A percentile compares a stretch with the other conserved stretches of the same genome.
Evolutionary conservation across 2,329 filamentous ascomycete species (phyloP).

Genomic region (Alternaria triticina): DNA sequence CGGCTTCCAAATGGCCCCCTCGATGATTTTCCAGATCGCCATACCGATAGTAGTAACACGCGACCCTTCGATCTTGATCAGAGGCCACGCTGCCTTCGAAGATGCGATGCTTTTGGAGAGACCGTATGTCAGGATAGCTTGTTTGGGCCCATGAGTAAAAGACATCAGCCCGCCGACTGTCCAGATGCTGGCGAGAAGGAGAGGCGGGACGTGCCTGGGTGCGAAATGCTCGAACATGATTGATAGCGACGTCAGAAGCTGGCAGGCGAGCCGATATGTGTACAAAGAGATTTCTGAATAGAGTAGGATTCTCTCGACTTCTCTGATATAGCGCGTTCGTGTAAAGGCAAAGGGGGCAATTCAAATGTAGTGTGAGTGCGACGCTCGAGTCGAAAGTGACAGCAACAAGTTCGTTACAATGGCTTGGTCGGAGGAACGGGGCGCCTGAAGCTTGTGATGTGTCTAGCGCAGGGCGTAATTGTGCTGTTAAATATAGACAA

Average conservation of each 20-base stretch:
- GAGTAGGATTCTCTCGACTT: background rate
- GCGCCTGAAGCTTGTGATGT: background rate
- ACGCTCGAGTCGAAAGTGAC: background rate
- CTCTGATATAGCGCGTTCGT: background rate
- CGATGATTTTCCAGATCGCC: constrained; percentile 19
- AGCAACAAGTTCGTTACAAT: background rate
- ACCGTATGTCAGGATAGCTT: background rate
- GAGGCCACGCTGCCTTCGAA: background rate
- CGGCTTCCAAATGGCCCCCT: constrained; percentile 23
- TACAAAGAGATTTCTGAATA: background rate
- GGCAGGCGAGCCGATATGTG: background rate
- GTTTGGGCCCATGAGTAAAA: constrained; percentile 7
- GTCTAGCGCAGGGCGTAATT: background rate
- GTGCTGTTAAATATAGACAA: background rate
- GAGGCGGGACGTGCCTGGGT: constrained; percentile 21
- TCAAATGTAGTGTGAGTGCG: background rate
- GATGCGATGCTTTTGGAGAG: background rate
- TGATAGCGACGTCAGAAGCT: background rate
- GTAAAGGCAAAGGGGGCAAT: background rate
- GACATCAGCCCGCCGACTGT: constrained; percentile 22
- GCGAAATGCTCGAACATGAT: background rate
- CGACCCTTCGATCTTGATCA: background rate
- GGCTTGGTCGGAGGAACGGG: background rate
- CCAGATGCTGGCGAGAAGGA: constrained; percentile 25
- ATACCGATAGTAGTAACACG: background rate